Percentiles rank a stretch among this genome's conserved stretches.
These are phyloP conservation scores for Collybiopsis luxurians DNA, from an alignment of 768 basidiomycete species.

Conservation along the genomic window DNA sequence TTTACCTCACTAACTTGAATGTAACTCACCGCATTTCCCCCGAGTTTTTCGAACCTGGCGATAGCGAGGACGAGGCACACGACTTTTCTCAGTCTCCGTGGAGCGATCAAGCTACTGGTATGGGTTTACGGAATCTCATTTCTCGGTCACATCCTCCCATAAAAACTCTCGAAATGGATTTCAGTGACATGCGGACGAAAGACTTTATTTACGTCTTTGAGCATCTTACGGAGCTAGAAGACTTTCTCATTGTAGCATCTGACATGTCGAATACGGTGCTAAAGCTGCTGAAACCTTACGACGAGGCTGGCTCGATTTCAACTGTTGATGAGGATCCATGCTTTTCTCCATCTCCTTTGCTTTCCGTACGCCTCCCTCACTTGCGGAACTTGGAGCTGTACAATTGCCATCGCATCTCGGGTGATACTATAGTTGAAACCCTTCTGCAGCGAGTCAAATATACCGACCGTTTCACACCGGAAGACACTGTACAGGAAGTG, in stretches of 20 bases:
- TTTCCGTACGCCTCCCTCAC: slow-evolving; percentile 48
- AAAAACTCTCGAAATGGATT: slow-evolving; percentile 71
- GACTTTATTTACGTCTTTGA: slow-evolving; percentile 73
- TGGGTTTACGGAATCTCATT: slow-evolving; percentile 71
- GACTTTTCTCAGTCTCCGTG: slow-evolving; percentile 78
- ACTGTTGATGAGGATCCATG: slow-evolving; percentile 15
- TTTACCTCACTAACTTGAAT: slow-evolving; percentile 67
- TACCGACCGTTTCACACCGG: slow-evolving; percentile 29
- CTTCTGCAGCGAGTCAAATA: slow-evolving; percentile 45
- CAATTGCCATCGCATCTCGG: slow-evolving; percentile 63
- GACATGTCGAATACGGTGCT: slow-evolving; percentile 80
- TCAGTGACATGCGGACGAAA: slow-evolving; percentile 81
- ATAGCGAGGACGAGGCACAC: slow-evolving; percentile 69
- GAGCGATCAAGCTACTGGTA: slow-evolving; percentile 76
- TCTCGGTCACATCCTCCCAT: slow-evolving; percentile 61
- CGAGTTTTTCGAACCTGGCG: slow-evolving; percentile 50
- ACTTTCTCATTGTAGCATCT: slow-evolving; percentile 74
- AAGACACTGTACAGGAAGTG: slow-evolving; percentile 30
- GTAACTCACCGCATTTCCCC: slow-evolving; percentile 48
- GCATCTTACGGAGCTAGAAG: slow-evolving; percentile 46
- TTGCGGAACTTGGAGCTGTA: slow-evolving; percentile 51
- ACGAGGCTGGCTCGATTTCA: slow-evolving; percentile 10
- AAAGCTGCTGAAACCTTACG: slow-evolving; percentile 48
- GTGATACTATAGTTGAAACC: slow-evolving; percentile 52
- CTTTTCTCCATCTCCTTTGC: slow-evolving; percentile 1